Evolutionary conservation across 805 yeast species (phyloP).

Genomic region (Wickerhamiella spandovensis): DNA sequence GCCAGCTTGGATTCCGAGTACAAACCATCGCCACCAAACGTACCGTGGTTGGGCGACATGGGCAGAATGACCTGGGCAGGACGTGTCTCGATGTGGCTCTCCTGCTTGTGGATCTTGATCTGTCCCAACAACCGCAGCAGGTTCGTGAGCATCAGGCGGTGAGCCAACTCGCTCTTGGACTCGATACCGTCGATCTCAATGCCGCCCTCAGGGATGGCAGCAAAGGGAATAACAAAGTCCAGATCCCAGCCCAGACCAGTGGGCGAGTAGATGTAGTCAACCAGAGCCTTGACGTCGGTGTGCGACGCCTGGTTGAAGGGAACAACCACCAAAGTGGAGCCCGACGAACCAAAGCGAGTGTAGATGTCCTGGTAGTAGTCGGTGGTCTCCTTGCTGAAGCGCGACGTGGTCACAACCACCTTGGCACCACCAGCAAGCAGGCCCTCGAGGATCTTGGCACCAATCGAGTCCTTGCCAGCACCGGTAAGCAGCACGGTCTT

Average conservation of each 20-base stretch:
- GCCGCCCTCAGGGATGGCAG: conserved; percentile 98
- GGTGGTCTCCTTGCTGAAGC: conserved; percentile 86
- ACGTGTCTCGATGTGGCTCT: conserved; percentile 73
- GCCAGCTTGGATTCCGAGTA: conserved; percentile 96
- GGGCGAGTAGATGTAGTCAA: conserved; percentile 70
- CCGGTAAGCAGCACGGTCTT: conserved; percentile 90
- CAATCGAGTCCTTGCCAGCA: conserved; percentile 98
- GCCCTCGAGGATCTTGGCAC: conserved; percentile 93
- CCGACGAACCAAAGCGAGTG: conserved; percentile 84
- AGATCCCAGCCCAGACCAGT: conserved; percentile 87
- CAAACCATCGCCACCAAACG: conserved; percentile 95
- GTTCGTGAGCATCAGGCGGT: conserved; percentile 96
- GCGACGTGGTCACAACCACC: conserved; percentile 89
- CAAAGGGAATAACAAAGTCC: conserved; percentile 92
- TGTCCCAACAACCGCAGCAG: conserved; percentile 82
- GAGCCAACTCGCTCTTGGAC: conserved; percentile 94
- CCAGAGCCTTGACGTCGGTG: conserved; percentile 78
- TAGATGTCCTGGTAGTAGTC: conserved; percentile 92
- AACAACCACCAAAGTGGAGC: conserved; percentile 85
- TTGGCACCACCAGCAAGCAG: conserved; percentile 95
- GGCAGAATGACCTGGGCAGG: conserved; percentile 98
- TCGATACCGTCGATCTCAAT: conserved; percentile 86
- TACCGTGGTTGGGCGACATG: conserved; percentile 97
- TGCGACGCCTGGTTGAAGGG: conserved; percentile 98
- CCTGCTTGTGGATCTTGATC: conserved; percentile 70